Percentiles rank a stretch among this genome's conserved stretches.
Evolutionary conservation across 2,329 filamentous ascomycete species (phyloP).

Genomic region (Clonostachys solani): DNA sequence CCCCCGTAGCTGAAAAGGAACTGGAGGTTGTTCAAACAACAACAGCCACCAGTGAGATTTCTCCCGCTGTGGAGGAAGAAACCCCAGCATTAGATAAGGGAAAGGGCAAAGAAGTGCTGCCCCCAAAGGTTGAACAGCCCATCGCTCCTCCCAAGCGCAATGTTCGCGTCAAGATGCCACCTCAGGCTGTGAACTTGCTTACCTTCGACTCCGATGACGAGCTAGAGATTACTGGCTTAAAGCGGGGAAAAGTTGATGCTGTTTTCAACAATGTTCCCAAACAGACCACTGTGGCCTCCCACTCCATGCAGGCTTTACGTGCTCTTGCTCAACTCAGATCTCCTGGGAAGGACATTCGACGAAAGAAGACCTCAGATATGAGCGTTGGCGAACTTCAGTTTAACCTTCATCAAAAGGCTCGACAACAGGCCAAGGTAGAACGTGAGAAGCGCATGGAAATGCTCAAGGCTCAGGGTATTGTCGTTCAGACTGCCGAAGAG

Average conservation of each 20-base stretch:
- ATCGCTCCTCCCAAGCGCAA: conserved; percentile 33
- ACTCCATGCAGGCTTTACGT: conserved; percentile 64
- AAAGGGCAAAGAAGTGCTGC: conserved; percentile 49
- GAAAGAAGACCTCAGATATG: conserved; percentile 50
- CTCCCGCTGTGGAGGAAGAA: conserved; percentile 6
- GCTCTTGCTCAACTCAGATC: conserved; percentile 70
- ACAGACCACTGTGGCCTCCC: conserved; percentile 57
- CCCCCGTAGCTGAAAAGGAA: conserved; percentile 32
- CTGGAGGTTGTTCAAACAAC: not conserved
- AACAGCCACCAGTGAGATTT: not conserved
- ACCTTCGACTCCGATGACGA: conserved; percentile 51
- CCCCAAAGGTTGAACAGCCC: conserved; percentile 11
- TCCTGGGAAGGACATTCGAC: conserved; percentile 46
- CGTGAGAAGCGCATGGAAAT: conserved; percentile 73
- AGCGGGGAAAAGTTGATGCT: conserved; percentile 48
- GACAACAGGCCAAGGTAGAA: conserved; percentile 75
- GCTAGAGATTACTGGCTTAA: conserved; percentile 54
- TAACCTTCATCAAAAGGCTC: conserved; percentile 65
- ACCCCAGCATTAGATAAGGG: conserved; percentile 44
- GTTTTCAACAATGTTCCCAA: conserved; percentile 68
- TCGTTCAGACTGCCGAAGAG: conserved; percentile 82
- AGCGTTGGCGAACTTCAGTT: conserved; percentile 65
- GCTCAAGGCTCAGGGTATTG: conserved; percentile 74
- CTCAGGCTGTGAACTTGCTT: conserved; percentile 27
- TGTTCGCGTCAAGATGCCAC: conserved; percentile 45